Evolutionary conservation across 164 flowering plant genomes (phyloP), one percentile per base, ranked within the genome.

Genomic region (Saururus chinensis): DNA sequence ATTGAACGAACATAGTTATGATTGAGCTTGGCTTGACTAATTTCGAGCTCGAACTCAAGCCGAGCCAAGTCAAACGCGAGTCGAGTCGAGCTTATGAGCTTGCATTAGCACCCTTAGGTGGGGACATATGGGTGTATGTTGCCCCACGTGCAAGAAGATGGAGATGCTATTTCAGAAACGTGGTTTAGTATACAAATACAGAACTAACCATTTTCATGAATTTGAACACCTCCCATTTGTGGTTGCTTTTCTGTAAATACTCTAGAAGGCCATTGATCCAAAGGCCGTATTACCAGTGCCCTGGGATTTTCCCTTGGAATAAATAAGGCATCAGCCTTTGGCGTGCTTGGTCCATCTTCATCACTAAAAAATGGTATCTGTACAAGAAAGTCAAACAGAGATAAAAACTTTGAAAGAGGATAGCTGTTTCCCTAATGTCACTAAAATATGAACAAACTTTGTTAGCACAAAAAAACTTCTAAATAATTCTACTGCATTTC

Each of bases 281-380:
- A 60, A 13, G 99, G 91, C 56, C 82, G 88, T 70, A 93, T 81
- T 10, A 93, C 83, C 45, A 93, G 69, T 45, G 97, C 84, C 73
- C 99, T 82, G 23, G 99, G 97, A 66, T 93, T 93, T 69, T 93
- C 99, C 74, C 99, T 80, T 10, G 99, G 97, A 71, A 93, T 73
- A 64, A 93, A 87, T 69, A 88, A 80, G 57, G 97, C 95, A 79
- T 90, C 97, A 19, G 99, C 99, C 78, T 87, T 93, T 10, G 99
- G 99, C 25, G 95, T 87, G 77, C 85, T 81, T 1, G 84, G 82
- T 71, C 87, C 92, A 56, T 90, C 97, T 62, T 88, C 96, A 70
- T 85, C 96, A 76, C 75, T 76, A 61, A 87, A 93, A 74, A 88
- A 93, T 9, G 99, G 84, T 49, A 90, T 86, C 99, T 93, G 82